Evolutionary conservation across 1,139 yeast species (phyloP).

Genomic region (Debaryomyces robertsiae): DNA sequence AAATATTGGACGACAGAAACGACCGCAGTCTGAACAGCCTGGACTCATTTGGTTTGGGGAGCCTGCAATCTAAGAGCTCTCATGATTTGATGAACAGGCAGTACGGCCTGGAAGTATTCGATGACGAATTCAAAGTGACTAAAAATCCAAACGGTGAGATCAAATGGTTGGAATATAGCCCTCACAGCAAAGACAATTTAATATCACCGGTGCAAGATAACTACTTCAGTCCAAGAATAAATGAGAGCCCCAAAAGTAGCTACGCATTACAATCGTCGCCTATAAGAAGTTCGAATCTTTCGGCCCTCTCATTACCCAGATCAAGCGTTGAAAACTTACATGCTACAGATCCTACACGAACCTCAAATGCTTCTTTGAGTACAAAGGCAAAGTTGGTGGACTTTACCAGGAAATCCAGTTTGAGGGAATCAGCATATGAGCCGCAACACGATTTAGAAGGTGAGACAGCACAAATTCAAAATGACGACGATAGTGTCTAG

Average conservation of each 20-base stretch:
- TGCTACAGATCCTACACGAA: conserved; percentile 13
- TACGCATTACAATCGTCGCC: conserved; percentile 12
- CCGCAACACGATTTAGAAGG: conserved; percentile 33
- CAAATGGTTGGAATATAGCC: conserved; percentile 26
- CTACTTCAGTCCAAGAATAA: conserved; percentile 14
- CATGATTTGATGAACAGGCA: conserved; percentile 11
- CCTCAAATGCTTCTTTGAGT: conserved; percentile 21
- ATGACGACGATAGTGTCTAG: conserved; percentile 35
- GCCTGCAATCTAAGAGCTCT: conserved; percentile 24
- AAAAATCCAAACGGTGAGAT: conserved; percentile 29
- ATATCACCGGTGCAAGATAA: conserved; percentile 21
- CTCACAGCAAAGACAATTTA: conserved; percentile 11
- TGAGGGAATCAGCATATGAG: conserved; percentile 42
- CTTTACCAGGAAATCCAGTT: conserved; percentile 52
- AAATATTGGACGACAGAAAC: conserved; percentile 16
- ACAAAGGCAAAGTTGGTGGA: conserved; percentile 52
- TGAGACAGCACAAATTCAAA: conserved; percentile 40
- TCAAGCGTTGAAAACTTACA: conserved; percentile 15
- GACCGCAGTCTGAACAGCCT: conserved; percentile 25
- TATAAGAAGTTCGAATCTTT: conserved; percentile 19
- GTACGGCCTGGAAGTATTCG: conserved; percentile 8
- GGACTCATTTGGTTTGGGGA: conserved; percentile 20
- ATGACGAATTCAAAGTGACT: conserved; percentile 35
- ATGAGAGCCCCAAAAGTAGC: conserved; percentile 14
- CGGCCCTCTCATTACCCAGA: conserved; percentile 23